Evolutionary conservation across 1,139 yeast genomes (phyloP).

Genomic region (Debaryomyces psychrophilus): DNA sequence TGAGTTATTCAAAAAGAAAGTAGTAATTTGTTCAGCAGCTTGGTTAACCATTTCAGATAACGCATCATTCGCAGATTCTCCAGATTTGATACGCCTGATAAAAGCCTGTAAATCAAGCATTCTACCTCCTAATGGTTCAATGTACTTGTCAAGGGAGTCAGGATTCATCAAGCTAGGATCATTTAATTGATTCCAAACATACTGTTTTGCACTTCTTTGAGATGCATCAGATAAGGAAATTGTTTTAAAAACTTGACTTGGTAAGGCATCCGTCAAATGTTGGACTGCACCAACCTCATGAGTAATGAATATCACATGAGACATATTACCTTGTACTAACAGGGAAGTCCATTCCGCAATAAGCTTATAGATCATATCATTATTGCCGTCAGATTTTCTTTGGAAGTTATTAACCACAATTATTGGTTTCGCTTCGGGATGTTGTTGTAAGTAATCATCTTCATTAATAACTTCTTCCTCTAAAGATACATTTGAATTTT

Average conservation of each 20-base stretch:
- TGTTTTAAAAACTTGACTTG: slow-evolving; percentile 83
- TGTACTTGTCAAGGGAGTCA: slow-evolving; percentile 52
- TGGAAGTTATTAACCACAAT: slow-evolving; percentile 77
- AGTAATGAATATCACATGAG: slow-evolving; percentile 87
- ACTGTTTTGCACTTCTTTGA: slow-evolving; percentile 66
- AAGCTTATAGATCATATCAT: slow-evolving; percentile 72
- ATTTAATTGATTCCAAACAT: slow-evolving; percentile 64
- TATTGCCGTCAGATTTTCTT: slow-evolving; percentile 55
- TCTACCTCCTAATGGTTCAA: slow-evolving; percentile 88
- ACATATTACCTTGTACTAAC: slow-evolving; percentile 73
- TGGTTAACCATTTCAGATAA: slow-evolving; percentile 77
- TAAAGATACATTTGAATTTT: slow-evolving; percentile 3
- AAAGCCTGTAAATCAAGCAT: slow-evolving; percentile 92
- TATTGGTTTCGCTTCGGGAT: slow-evolving; percentile 87
- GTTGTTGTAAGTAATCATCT: slow-evolving; percentile 81
- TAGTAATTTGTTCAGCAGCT: slow-evolving; percentile 85
- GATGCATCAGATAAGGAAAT: slow-evolving; percentile 83
- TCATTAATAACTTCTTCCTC: slow-evolving; percentile 50
- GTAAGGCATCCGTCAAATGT: slow-evolving; percentile 68
- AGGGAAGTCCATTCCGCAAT: slow-evolving; percentile 89
- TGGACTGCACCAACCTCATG: slow-evolving; percentile 82
- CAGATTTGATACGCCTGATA: slow-evolving; percentile 82
- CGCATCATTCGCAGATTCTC: slow-evolving; percentile 81
- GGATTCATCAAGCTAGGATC: slow-evolving; percentile 24
- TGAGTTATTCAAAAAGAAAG: slow-evolving; percentile 63